Evolutionary conservation across 768 basidiomycete genomes (phyloP).

Genomic region (Cystobasidium ongulense): DNA sequence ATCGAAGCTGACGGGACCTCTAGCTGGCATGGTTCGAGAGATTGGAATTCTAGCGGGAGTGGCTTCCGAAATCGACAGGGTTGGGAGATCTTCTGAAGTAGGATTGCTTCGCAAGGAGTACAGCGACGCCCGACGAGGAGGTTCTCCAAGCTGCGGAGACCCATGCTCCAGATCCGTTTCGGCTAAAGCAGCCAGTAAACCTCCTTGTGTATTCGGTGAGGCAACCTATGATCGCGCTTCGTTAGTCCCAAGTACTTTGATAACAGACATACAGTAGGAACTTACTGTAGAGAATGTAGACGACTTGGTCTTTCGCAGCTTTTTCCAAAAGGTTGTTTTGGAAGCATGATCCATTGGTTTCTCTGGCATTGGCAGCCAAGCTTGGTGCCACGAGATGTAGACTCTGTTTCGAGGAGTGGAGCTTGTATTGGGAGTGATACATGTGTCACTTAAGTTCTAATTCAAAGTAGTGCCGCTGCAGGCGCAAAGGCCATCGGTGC

Average conservation of each 20-base stretch:
- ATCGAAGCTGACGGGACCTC: background rate
- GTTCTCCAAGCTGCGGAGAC: background rate
- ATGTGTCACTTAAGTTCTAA: no score
- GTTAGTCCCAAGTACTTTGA: no score
- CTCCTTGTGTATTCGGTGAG: background rate
- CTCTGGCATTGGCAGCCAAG: background rate
- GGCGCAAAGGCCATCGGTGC: background rate
- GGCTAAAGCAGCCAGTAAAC: background rate
- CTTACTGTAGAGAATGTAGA: background rate
- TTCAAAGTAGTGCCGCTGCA: no score
- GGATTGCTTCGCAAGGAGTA: background rate
- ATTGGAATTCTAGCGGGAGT: background rate
- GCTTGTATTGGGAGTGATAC: no score
- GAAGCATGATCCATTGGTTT: background rate
- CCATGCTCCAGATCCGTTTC: background rate
- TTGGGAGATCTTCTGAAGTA: background rate
- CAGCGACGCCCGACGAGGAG: background rate
- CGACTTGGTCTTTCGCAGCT: slow-evolving; percentile 3
- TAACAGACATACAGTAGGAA: background rate
- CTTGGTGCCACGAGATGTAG: background rate
- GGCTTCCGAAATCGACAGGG: background rate
- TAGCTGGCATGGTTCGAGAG: background rate
- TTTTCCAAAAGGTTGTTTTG: background rate
- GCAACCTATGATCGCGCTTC: background rate
- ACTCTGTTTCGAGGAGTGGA: background rate